Base-by-base conservation (phyloP, 257 asterid species). In the Fraxinus pennsylvanica region DNA sequence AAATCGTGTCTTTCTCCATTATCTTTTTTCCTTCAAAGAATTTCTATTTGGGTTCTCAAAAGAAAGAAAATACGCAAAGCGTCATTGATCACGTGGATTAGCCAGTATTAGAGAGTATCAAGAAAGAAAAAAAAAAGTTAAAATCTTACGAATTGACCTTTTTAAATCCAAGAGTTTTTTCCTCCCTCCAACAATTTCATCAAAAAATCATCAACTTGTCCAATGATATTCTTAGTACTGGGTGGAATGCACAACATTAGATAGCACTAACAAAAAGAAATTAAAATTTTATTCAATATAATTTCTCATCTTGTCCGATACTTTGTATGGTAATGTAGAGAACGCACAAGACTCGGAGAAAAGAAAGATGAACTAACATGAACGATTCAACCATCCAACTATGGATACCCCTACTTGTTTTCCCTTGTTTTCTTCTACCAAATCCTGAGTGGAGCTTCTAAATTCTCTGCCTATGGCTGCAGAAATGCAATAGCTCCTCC, bases 141-240 rank as follows among this genome's bases (percentile, higher is more conserved):
- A 82, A 75, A 77, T 54, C 69, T 47, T 14, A 67, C n/a, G 39
- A 39, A 27, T 65, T 9, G 22, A 19, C 2, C 32, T 78, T 41
- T 22, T 45, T 87, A 92, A 88, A 81, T 94, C 96, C 84, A 84
- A 85, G 59, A 94, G 92, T 81, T 90, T 89, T 92, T 94, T 32
- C 88, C 97, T 87, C 59, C 91, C 97, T 85, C 90, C 93, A 75
- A 91, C 98, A 85, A 91, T 94, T 80, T 91, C 98, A 82, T 94
- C 96, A 85, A 92, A 82, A 92, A 90, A 84, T 87, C 98, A 87
- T 94, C 97, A 73, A 92, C 87, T 74, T 91, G 94, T 0, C 92
- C 89, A 72, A 89, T 74, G 27, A 94, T 86, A 82, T 87, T 90
- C 79, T 92, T 96, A 50, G 89, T 83, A 5, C 94, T 93, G 1